Base-by-base conservation (phyloP, 106 monocot genomes). In the Apostasia ramifera region DNA sequence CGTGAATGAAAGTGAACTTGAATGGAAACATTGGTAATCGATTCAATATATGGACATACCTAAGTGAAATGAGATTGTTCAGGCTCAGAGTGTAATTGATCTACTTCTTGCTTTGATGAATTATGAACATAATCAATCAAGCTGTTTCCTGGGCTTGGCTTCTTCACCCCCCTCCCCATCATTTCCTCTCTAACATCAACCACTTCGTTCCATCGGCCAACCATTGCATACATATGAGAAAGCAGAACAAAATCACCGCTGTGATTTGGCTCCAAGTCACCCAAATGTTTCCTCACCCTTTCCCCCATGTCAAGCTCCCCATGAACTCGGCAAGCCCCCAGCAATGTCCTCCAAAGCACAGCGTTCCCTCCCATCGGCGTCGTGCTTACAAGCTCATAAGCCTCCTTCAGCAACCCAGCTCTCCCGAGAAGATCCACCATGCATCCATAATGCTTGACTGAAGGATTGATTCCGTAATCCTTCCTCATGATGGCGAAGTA, bases 341-440 rank as follows among this genome's bases (percentile, higher is more conserved):
- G 70, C 74, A 88, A 57, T 15, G 84, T 75, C 60, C 84, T 84
- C 88, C 88, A 88, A 12, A 88, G 68, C 45, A 88, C 75, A 8
- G 82, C 81, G 57, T 79, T 88, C 14, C 81, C 58, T 60, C 82
- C 76, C 70, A 79, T 72, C 8, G 81, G 81, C 84, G 82, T 88
- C 64, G 44, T 47, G 5, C 45, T 73, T 41, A 82, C 72, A 9
- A 88, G 48, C 26, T 79, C 74, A 58, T 84, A 82, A 0, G 79
- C 88, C 66, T 84, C 88, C 54, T 53, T 62, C 8, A 84, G 48
- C 6, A 79, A 68, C 38, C 88, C 88, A n/a, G 84, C 76, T 43
- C 81, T 51, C 9, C 81, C 81, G 5, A 88, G 84, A 13, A 88
- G 71, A 74, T 88, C 84, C 2, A 84, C 79, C 76, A 81, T 74